Percentiles rank a stretch among this genome's conserved stretches.
Evolutionary conservation across 371 early-diverging fungal genomes (phyloP).

Genomic region (Mucor saturninus): DNA sequence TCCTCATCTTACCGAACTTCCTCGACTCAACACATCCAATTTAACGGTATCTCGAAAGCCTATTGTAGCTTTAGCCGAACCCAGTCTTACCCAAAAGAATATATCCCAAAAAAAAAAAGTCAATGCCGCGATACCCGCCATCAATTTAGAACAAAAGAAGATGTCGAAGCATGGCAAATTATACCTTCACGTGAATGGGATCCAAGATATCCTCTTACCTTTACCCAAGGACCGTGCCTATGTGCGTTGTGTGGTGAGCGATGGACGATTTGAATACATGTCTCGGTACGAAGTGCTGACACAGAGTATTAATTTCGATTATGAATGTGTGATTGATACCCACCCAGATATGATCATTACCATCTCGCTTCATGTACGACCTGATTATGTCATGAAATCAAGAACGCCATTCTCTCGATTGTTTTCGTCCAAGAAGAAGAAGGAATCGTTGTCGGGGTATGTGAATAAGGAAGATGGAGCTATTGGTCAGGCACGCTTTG

Average conservation of each 20-base stretch:
- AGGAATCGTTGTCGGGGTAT: constrained; percentile 39
- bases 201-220: constrained; percentile 45
- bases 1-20: constrained; percentile 10
- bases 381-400: constrained; percentile 44
- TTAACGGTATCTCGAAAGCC: constrained; percentile 10
- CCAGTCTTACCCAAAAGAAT: not conserved
- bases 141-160: not conserved
- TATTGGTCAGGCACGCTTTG: constrained; percentile 50
- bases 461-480: constrained; percentile 51
- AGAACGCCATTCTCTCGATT: constrained; percentile 38
- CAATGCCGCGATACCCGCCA: not conserved
- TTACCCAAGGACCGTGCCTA: constrained; percentile 49
- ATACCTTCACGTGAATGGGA: constrained; percentile 44
- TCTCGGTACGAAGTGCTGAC: constrained; percentile 46
- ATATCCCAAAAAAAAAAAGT: not conserved
- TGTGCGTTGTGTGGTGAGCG: constrained; percentile 53
- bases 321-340: constrained; percentile 46
- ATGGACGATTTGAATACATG: constrained; percentile 55
- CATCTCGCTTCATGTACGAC: constrained; percentile 42
- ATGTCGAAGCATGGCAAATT: constrained; percentile 33
- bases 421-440: constrained; percentile 40
- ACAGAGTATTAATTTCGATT: constrained; percentile 35
- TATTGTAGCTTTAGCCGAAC: not conserved
- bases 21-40: constrained; percentile 2
- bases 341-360: constrained; percentile 44